Base-by-base conservation (phyloP, 2,329 filamentous ascomycete species). In the Cladosporium sp. region DNA sequence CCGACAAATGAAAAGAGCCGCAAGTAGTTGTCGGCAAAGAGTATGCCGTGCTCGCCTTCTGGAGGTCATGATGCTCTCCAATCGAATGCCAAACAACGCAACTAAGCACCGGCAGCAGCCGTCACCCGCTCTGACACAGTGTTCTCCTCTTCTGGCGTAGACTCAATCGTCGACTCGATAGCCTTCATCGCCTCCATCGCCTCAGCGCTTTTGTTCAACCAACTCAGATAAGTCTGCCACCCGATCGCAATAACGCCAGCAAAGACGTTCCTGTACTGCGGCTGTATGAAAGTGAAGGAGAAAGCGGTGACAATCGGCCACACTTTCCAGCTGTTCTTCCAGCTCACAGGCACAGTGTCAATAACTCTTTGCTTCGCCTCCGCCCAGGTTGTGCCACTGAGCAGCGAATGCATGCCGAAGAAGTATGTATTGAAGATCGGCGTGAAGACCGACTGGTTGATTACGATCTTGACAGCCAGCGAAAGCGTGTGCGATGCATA, bases 161-260 rank as follows among this genome's bases (percentile, higher is more conserved):
- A n/a, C 26, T 34, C 58, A 49, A 28, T 11, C n/a, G 48, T 63
- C 32, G n/a, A 62, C 58, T 64, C 65, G 26, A 39, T 49, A 21
- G 48, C 67, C 73, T 64, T 66, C 28, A 39, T 49, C 14, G 48
- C 67, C 73, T 46, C 72, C 63, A 67, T 66, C 49, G 58, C 64
- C 61, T 92, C 91, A 1, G 91, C 91, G 67, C 82, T 81, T 72
- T 89, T 85, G 73, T 96, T 96, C 73, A 96, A 78, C 77, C 88
- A 91, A 70, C 89, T 91, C 71, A 97, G 75, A 82, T 97, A 97
- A 0, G 92, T 93, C 84, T 97, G 93, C 93, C 93, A 97, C 0
- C 91, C 91, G 60, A 97, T 89, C 1, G 92, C 91, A 69, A 96
- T 85, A 7, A 90, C 68, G 54, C 78, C 92, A 0, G 90, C 87